These are phyloP conservation scores for Paradendryphiella salina DNA, from an alignment of 2,329 filamentous ascomycete species.

Conservation along the genomic window DNA sequence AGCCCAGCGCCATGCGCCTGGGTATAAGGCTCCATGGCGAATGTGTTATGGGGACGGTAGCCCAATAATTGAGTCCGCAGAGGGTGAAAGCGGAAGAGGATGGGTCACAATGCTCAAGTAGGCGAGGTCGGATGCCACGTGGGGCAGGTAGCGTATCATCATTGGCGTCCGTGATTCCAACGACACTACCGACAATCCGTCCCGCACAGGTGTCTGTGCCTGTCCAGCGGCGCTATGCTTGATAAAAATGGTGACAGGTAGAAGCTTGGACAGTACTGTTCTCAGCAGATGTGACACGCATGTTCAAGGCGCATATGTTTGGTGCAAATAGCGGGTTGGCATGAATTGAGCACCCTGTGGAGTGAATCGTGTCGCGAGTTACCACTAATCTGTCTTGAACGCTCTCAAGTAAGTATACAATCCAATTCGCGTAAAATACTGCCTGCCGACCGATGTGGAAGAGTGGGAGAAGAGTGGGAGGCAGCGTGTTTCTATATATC, in stretches of 20 bases:
- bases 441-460: slow-evolving; percentile 18
- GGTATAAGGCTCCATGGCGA: slow-evolving; percentile 20
- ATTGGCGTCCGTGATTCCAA: slow-evolving; percentile 26
- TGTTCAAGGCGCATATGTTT: slow-evolving; percentile 14
- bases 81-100: slow-evolving; percentile 16
- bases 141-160: slow-evolving; percentile 21
- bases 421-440: slow-evolving; percentile 15
- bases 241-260: background rate
- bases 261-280: slow-evolving; percentile 6
- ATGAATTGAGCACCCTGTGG: slow-evolving; percentile 14
- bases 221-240: slow-evolving; percentile 9
- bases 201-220: slow-evolving; percentile 16
- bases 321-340: slow-evolving; percentile 8
- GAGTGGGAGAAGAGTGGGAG: slow-evolving; percentile 23
- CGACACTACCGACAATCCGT: slow-evolving; percentile 8
- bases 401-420: slow-evolving; percentile 25
- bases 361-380: slow-evolving; percentile 15
- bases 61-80: slow-evolving; percentile 18
- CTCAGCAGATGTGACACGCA: slow-evolving; percentile 23
- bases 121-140: slow-evolving; percentile 28
- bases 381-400: slow-evolving; percentile 15
- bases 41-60: slow-evolving; percentile 16
- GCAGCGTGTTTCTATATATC: background rate
- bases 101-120: slow-evolving; percentile 13
- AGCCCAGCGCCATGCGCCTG: slow-evolving; percentile 30